Percentiles rank a stretch among this genome's conserved stretches.
These are phyloP conservation scores for Fusarium napiforme DNA, from an alignment of 2,329 filamentous ascomycete species.

Conservation along the genomic window DNA sequence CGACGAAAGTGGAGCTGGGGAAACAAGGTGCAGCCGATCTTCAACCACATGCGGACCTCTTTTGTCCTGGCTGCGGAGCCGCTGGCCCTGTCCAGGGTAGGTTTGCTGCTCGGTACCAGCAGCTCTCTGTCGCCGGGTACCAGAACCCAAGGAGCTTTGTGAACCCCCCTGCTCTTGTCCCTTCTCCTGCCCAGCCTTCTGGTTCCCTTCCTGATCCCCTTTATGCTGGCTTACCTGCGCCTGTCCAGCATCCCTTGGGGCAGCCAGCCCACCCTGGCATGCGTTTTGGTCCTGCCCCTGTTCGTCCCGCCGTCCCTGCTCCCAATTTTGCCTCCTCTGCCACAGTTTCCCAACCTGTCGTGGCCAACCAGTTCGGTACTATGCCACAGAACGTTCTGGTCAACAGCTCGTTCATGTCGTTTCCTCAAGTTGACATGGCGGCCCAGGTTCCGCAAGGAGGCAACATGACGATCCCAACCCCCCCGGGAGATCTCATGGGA, in stretches of 20 bases:
- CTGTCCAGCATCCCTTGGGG: rapidly evolving
- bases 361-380: background rate
- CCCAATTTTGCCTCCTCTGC: background rate
- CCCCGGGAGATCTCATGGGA: background rate
- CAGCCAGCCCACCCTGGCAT: background rate
- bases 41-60: background rate
- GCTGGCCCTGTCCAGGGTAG: background rate
- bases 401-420: rapidly evolving
- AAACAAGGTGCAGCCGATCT: background rate
- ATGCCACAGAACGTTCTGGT: background rate
- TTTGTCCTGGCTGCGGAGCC: too few relatives aligned
- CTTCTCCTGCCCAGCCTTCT: background rate
- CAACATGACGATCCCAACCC: rapidly evolving
- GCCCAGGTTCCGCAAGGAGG: background rate
- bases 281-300: rapidly evolving
- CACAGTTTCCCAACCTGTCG: background rate
- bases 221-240: background rate
- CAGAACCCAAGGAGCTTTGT: background rate
- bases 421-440: background rate
- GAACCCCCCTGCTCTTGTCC: too few relatives aligned
- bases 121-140: too few relatives aligned
- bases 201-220: background rate
- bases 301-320: background rate
- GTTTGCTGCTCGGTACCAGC: rapidly evolving
- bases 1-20: rapidly evolving